phyloP scores from a whole-genome alignment of 768 basidiomycete species.

The Psilocybe azurescens region DNA sequence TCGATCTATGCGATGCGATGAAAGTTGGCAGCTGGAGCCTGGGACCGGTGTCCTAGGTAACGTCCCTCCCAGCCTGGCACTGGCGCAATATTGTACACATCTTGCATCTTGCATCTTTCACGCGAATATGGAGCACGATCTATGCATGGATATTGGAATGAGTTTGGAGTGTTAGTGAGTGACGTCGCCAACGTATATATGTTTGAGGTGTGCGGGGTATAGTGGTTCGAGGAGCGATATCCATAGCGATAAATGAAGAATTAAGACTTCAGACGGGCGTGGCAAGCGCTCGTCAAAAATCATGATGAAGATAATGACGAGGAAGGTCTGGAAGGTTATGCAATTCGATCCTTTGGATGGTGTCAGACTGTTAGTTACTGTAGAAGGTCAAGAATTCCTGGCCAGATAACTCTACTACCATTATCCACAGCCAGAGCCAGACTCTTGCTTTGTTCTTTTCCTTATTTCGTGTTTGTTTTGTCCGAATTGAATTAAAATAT shows the following conservation, averaged over 20 bases:
- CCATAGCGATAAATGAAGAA: background rate
- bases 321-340: background rate
- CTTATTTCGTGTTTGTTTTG: no score
- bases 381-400: no score
- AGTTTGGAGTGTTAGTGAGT: background rate
- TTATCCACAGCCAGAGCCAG: no score
- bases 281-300: background rate
- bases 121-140: background rate
- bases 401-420: no score
- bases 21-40: background rate
- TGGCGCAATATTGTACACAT: background rate
- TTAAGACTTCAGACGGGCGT: background rate
- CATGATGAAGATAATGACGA: no score
- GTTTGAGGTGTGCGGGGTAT: no score
- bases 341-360: no score
- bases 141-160: background rate
- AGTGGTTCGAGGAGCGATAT: no score
- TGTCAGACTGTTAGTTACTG: no score
- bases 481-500: constrained; percentile 6
- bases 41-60: background rate
- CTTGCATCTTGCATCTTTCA: no score
- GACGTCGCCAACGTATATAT: background rate
- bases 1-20: background rate
- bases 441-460: no score
- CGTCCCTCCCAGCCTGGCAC: background rate